These are phyloP conservation scores for Westerdykella ornata DNA, from an alignment of 2,329 filamentous ascomycete genomes.

Conservation along the genomic window DNA sequence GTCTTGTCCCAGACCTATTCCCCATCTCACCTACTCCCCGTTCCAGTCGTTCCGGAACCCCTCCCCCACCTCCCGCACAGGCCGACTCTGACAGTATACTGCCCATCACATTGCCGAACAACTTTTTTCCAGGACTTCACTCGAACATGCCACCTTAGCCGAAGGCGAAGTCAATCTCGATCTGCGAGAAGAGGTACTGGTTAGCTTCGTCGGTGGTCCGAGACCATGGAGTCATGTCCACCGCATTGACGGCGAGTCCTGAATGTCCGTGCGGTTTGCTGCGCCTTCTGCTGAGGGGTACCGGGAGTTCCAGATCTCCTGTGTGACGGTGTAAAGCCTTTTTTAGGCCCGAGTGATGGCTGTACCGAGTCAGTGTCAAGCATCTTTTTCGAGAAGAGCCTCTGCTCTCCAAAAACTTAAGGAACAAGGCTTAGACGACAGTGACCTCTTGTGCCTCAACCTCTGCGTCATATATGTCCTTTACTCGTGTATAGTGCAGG, in stretches of 20 bases:
- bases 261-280: neutral
- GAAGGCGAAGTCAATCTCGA: constrained; percentile 28
- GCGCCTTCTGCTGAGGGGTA: too few relatives aligned
- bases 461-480: constrained; percentile 49
- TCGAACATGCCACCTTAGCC: constrained; percentile 22
- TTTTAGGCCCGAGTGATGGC: constrained; percentile 49
- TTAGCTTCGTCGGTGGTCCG: constrained; percentile 27
- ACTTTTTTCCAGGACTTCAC: constrained; percentile 10
- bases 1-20: too few relatives aligned
- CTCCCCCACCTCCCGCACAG: neutral
- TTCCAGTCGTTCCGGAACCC: too few relatives aligned
- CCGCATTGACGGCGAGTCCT: neutral
- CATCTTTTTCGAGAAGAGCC: constrained; percentile 35
- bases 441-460: constrained; percentile 48
- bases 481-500: constrained; percentile 46
- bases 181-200: constrained; percentile 27
- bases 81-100: neutral
- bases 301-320: constrained; percentile 12
- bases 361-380: constrained; percentile 37
- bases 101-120: neutral
- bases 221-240: constrained; percentile 18
- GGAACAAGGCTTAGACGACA: constrained; percentile 47
- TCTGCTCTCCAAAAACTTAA: constrained; percentile 52
- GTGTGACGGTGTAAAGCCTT: constrained; percentile 40
- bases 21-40: too few relatives aligned